Evolutionary conservation across 2,329 filamentous ascomycete species (phyloP).

Genomic region (Apiospora koreana): DNA sequence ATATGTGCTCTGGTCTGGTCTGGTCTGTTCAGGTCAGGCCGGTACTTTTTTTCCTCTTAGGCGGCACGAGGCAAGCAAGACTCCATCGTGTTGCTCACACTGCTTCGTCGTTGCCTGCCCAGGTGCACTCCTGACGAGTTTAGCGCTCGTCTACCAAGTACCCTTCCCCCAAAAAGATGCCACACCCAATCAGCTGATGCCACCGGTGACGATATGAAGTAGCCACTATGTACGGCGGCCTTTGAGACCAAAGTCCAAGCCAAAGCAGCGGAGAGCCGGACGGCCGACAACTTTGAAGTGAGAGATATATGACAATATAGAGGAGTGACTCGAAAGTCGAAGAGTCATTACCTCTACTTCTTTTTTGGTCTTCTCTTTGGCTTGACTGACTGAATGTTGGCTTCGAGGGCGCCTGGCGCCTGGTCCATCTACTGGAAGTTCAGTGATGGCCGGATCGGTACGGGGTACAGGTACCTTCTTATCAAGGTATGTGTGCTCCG

Average conservation of each 20-base stretch:
- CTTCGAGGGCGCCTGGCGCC: too few relatives aligned
- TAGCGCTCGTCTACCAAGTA: slow-evolving; percentile 23
- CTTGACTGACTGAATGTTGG: neutral
- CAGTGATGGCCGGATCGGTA: neutral
- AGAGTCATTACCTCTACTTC: neutral
- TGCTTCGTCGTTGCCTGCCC: neutral
- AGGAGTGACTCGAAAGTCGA: neutral
- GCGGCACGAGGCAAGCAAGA: neutral
- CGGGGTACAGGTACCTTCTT: neutral
- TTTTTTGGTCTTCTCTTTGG: neutral
- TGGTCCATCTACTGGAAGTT: neutral
- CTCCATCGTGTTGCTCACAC: neutral
- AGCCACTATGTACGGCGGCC: slow-evolving; percentile 7
- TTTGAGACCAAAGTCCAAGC: neutral
- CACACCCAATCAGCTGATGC: slow-evolving; percentile 27
- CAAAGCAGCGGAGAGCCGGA: neutral
- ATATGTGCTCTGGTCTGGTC: neutral
- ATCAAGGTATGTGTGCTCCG: neutral
- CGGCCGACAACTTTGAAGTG: neutral
- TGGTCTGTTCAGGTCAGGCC: neutral
- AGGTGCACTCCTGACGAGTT: slow-evolving; percentile 16
- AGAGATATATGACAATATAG: neutral
- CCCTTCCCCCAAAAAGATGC: neutral
- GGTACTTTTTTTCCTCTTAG: neutral
- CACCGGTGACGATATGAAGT: slow-evolving; percentile 16